Evolutionary conservation across 371 early-diverging fungal species (phyloP).

Genomic region (Zopfochytrium polystomum): DNA sequence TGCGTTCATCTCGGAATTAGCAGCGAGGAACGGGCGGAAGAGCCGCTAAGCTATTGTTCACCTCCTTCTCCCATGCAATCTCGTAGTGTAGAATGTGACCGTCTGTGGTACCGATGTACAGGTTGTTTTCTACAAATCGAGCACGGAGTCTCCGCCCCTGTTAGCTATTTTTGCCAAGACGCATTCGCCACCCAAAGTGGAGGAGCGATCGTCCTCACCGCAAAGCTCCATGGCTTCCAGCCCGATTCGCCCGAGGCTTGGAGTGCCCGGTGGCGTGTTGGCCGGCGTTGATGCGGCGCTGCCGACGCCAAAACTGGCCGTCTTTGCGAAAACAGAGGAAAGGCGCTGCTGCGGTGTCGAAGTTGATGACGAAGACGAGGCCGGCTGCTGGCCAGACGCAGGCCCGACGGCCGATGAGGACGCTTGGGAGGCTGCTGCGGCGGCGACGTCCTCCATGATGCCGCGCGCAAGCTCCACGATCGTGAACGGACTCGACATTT

Average conservation of each 20-base stretch:
- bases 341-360: too few relatives aligned
- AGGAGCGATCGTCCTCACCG: conserved; percentile 14
- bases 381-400: too few relatives aligned
- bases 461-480: too few relatives aligned
- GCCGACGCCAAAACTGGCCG: not conserved
- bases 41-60: conserved; percentile 2
- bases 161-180: not conserved
- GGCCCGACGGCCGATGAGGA: too few relatives aligned
- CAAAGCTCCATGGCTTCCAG: conserved; percentile 33
- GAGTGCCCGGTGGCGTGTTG: too few relatives aligned
- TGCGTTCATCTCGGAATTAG: conserved; percentile 25
- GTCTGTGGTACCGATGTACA: conserved; percentile 74
- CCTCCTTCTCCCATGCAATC: conserved; percentile 24
- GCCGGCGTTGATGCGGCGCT: conserved; percentile 14
- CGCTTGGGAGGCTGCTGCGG: too few relatives aligned
- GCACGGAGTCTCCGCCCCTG: not conserved
- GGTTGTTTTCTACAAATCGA: conserved; percentile 52
- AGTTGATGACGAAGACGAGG: too few relatives aligned
- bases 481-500: too few relatives aligned
- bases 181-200: not conserved
- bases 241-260: conserved; percentile 1
- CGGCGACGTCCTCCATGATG: too few relatives aligned
- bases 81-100: conserved; percentile 65
- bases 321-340: conserved; percentile 9
- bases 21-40: not conserved